A percentile compares a stretch with the other conserved stretches of the same genome.
Evolutionary conservation across 371 early-diverging fungal genomes (phyloP).

Genomic region (Dinochytrium kinnereticum): DNA sequence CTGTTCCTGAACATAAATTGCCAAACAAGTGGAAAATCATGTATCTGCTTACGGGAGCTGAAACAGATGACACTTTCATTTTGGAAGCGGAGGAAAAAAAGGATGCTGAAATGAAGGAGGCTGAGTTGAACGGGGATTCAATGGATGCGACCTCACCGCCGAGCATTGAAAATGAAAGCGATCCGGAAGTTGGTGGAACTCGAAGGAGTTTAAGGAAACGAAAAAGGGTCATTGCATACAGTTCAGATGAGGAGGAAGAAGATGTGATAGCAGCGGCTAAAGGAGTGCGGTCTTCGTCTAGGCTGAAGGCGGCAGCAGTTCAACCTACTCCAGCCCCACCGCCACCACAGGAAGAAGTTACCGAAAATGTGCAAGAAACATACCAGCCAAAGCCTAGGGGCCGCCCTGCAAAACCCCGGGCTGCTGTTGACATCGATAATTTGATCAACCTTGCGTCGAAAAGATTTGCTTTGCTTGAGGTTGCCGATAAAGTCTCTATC

Average conservation of each 20-base stretch:
- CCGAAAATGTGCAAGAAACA: neutral
- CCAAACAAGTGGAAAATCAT: slow-evolving; percentile 49
- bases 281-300: neutral
- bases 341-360: slow-evolving; percentile 9
- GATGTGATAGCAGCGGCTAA: neutral
- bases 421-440: slow-evolving; percentile 26
- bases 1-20: slow-evolving; percentile 10
- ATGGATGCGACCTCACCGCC: slow-evolving; percentile 10
- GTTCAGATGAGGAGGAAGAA: slow-evolving; percentile 10
- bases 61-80: slow-evolving; percentile 77
- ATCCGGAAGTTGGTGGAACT: neutral
- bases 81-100: slow-evolving; percentile 77
- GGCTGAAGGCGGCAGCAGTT: slow-evolving; percentile 12
- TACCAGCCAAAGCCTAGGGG: neutral
- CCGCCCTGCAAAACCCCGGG: neutral
- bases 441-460: slow-evolving; percentile 24
- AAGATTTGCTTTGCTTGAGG: slow-evolving; percentile 31
- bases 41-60: slow-evolving; percentile 74
- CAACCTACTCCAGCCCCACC: too few species aligned
- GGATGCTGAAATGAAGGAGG: slow-evolving; percentile 55
- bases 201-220: slow-evolving; percentile 17
- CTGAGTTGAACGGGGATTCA: slow-evolving; percentile 8
- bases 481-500: slow-evolving; percentile 34
- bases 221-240: slow-evolving; percentile 6
- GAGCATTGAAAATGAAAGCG: slow-evolving; percentile 16